Evolutionary conservation across 495 filamentous ascomycete genomes (phyloP).

Genomic region (Neurospora sp.): DNA sequence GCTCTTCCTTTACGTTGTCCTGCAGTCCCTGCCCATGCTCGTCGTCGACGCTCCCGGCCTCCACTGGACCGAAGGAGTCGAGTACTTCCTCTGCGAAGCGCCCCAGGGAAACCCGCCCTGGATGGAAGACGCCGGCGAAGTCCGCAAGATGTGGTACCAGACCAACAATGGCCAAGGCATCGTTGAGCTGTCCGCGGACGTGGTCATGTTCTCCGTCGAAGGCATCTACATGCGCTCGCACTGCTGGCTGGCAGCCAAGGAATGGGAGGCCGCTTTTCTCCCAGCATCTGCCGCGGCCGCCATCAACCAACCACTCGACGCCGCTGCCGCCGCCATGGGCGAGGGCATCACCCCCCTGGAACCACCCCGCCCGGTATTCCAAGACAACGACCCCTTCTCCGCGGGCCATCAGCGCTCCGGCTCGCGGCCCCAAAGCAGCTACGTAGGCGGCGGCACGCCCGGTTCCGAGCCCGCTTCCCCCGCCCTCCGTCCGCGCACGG

Average conservation of each 20-base stretch:
- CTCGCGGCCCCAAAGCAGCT: background rate
- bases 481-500: slow-evolving; percentile 20
- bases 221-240: slow-evolving; percentile 84
- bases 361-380: slow-evolving; percentile 26
- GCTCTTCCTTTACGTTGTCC: slow-evolving; percentile 87
- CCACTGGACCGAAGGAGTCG: slow-evolving; percentile 67
- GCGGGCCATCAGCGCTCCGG: background rate
- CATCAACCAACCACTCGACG: background rate
- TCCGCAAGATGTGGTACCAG: slow-evolving; percentile 68
- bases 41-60: slow-evolving; percentile 79
- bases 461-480: slow-evolving; percentile 20
- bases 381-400: slow-evolving; percentile 1
- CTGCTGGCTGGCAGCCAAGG: slow-evolving; percentile 78
- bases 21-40: slow-evolving; percentile 84
- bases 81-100: slow-evolving; percentile 94
- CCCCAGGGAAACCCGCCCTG: slow-evolving; percentile 76
- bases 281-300: background rate
- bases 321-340: background rate
- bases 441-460: background rate
- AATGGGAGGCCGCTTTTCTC: slow-evolving; percentile 42
- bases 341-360: slow-evolving; percentile 21
- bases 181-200: slow-evolving; percentile 68
- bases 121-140: slow-evolving; percentile 59
- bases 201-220: slow-evolving; percentile 81
- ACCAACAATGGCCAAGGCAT: slow-evolving; percentile 54